Evolutionary conservation across 2,329 filamentous ascomycete genomes (phyloP).

Genomic region (Torrubiella hemipterigena): DNA sequence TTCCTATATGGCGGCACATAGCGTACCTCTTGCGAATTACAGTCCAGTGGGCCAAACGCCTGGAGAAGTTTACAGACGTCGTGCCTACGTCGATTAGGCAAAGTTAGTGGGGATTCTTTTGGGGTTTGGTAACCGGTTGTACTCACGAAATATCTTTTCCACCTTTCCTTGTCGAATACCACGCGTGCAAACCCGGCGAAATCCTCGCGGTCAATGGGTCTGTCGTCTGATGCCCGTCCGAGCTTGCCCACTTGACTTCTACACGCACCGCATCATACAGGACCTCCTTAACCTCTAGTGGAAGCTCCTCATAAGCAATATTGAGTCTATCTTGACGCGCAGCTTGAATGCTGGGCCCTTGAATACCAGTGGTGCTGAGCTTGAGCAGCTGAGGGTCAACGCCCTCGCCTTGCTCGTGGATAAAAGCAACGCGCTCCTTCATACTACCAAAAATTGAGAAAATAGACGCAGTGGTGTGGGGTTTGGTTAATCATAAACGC

Average conservation of each 20-base stretch:
- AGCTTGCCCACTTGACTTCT: conserved; percentile 67
- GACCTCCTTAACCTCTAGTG: conserved; percentile 48
- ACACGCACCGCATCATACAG: conserved; percentile 58
- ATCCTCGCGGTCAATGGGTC: conserved; percentile 64
- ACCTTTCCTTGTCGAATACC: conserved; percentile 46
- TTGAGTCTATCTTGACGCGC: conserved; percentile 73
- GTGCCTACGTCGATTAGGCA: conserved; percentile 23
- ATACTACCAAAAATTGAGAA: no score
- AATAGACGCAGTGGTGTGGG: no score
- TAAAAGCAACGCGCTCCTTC: conserved; percentile 71
- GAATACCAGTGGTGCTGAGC: conserved; percentile 43
- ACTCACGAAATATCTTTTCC: conserved; percentile 11
- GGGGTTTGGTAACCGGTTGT: not conserved
- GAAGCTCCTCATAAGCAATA: conserved; percentile 60
- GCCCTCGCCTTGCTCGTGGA: conserved; percentile 51
- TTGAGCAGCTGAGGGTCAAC: conserved; percentile 53
- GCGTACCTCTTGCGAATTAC: conserved; percentile 23
- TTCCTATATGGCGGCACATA: not conserved
- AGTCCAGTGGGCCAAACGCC: conserved; percentile 46
- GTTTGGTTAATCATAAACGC: no score
- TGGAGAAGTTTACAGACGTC: conserved; percentile 47
- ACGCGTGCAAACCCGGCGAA: conserved; percentile 71
- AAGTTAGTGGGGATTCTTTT: not conserved
- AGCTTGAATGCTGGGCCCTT: conserved; percentile 45
- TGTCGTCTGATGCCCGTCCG: conserved; percentile 41